phyloP scores from a whole-genome alignment of 306 rosid genomes.

The Pyrus pyrifolia region DNA sequence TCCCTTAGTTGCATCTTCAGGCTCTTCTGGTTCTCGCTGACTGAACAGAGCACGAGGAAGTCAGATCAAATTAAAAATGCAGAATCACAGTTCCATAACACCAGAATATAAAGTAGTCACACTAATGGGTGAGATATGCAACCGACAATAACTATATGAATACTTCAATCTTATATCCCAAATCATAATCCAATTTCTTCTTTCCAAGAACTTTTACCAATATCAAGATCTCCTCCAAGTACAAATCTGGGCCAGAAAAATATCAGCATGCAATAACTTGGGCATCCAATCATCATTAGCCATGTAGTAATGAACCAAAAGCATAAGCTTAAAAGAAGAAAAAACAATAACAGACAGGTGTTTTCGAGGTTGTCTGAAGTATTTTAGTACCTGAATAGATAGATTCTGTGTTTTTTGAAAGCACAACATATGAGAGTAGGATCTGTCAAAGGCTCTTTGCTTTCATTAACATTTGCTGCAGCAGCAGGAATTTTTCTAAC shows the following conservation, averaged over 20 bases:
- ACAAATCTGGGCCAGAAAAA: not conserved
- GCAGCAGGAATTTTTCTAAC: constrained; percentile 87
- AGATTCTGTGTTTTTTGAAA: constrained; percentile 95
- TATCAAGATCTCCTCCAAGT: not conserved
- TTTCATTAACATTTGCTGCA: constrained; percentile 90
- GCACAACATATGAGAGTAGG: constrained; percentile 96
- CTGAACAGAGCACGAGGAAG: constrained; percentile 31
- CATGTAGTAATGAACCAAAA: not conserved
- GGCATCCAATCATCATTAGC: not conserved
- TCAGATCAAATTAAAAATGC: constrained; percentile 1
- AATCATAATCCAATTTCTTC: not conserved
- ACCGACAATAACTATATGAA: not conserved
- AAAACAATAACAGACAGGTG: not conserved
- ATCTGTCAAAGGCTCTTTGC: constrained; percentile 91
- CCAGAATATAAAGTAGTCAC: constrained; percentile 8
- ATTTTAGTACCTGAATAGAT: constrained; percentile 69
- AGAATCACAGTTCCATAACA: not conserved
- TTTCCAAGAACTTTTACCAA: not conserved
- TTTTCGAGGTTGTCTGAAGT: not conserved
- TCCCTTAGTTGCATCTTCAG: constrained; percentile 98
- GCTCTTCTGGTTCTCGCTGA: constrained; percentile 99
- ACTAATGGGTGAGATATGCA: not conserved
- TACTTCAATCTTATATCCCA: not conserved
- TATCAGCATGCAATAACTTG: not conserved
- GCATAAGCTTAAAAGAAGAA: constrained; percentile 3